Evolutionary conservation across 169 alveolate genomes (phyloP).

Genomic region (Fabrea salina): DNA sequence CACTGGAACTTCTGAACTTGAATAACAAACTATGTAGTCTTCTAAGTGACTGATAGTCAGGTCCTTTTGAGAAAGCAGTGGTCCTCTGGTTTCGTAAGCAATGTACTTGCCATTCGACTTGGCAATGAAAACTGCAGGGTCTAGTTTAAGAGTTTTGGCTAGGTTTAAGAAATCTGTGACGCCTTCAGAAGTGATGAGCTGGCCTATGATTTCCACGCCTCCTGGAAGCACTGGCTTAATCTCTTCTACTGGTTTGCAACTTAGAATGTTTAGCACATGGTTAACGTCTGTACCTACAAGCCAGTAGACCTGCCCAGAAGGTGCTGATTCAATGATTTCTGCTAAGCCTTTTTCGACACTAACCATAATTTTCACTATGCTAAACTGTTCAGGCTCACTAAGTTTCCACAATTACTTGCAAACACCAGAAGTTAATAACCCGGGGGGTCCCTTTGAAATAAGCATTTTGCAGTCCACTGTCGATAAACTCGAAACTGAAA

Average conservation of each 20-base stretch:
- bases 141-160: neutral
- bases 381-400: too few relatives aligned
- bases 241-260: neutral
- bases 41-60: neutral
- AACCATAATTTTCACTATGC: too few relatives aligned
- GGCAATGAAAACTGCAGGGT: slow-evolving; percentile 8
- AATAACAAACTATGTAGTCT: neutral
- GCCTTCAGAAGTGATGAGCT: neutral
- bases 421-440: too few relatives aligned
- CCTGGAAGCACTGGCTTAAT: slow-evolving; percentile 9
- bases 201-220: slow-evolving; percentile 7
- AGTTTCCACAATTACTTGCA: too few relatives aligned
- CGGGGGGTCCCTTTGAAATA: too few relatives aligned
- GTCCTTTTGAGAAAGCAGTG: slow-evolving; percentile 15
- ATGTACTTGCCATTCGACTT: neutral
- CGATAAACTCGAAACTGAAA: neutral
- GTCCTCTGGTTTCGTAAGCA: neutral
- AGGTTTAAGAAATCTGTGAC: neutral
- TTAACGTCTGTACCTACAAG: slow-evolving; percentile 3
- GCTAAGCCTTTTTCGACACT: neutral
- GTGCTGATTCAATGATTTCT: neutral
- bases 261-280: neutral
- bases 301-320: neutral
- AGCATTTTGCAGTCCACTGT: neutral
- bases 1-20: neutral